phyloP scores from a whole-genome alignment of 2,329 filamentous ascomycete species.

The Diaporthe ilicicola region DNA sequence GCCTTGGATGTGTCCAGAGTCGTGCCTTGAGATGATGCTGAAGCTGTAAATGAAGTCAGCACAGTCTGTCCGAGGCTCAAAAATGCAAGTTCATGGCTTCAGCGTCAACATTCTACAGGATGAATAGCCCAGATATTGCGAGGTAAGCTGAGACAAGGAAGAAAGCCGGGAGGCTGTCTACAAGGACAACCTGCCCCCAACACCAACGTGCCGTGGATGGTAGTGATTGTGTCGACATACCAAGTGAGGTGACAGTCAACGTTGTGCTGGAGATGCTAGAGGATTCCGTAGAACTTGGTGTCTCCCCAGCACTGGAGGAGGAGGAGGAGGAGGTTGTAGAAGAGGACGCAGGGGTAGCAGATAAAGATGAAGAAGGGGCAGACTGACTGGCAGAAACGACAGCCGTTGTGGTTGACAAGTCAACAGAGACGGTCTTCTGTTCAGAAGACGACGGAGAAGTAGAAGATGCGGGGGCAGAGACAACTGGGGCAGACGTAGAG shows the following conservation, averaged over 20 bases:
- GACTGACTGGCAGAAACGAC: conserved; percentile 35
- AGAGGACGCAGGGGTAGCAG: background rate
- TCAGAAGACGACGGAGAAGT: conserved; percentile 36
- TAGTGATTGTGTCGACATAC: conserved; percentile 23
- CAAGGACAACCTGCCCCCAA: background rate
- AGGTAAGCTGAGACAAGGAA: background rate
- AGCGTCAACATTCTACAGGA: background rate
- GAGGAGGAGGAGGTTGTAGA: conserved; percentile 1
- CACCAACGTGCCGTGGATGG: background rate
- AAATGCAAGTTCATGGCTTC: background rate
- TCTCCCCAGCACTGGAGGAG: conserved; percentile 27
- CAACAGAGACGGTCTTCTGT: conserved; percentile 27
- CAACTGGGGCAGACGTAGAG: conserved; percentile 36
- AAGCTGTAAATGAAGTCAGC: background rate
- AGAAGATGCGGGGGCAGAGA: conserved; percentile 31
- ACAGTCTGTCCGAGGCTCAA: background rate
- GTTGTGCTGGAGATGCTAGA: conserved; percentile 13
- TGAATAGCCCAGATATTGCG: background rate
- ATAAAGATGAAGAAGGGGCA: conserved; percentile 35
- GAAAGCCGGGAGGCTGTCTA: background rate
- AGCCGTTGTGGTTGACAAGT: conserved; percentile 24
- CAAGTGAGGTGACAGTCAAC: conserved; percentile 18
- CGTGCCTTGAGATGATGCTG: conserved; percentile 6
- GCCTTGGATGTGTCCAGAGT: conserved; percentile 27
- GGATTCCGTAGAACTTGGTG: background rate